Percentiles rank a stretch among this genome's conserved stretches.
These are phyloP conservation scores for Leishmania arabica DNA, from an alignment of 208 protist genomes.

Conservation along the genomic window DNA sequence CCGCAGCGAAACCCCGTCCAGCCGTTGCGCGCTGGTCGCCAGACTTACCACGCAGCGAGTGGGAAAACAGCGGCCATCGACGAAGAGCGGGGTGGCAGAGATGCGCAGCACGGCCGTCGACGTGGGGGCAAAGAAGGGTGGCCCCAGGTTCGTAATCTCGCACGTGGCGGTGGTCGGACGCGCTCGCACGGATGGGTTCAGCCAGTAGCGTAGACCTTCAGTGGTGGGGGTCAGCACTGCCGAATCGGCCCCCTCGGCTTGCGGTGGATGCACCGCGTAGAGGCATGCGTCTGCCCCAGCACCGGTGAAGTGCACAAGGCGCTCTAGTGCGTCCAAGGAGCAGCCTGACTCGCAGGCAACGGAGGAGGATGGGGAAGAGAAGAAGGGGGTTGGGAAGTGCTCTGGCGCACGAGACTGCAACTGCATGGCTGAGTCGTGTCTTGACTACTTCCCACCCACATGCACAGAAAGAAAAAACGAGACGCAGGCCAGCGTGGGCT, in stretches of 20 bases:
- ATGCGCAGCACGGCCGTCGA: constrained; percentile 42
- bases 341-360: constrained; percentile 1
- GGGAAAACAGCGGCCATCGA: constrained; percentile 47
- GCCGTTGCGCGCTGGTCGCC: constrained; percentile 44
- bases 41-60: constrained; percentile 58
- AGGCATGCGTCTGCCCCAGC: constrained; percentile 32
- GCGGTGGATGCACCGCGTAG: constrained; percentile 2
- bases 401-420: neutral
- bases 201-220: constrained; percentile 34
- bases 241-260: neutral
- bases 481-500: neutral
- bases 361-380: neutral
- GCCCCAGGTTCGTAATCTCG: constrained; percentile 43
- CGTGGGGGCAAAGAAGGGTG: constrained; percentile 31
- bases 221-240: neutral
- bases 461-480: constrained; percentile 2
- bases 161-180: constrained; percentile 52
- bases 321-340: constrained; percentile 37
- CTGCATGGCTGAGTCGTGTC: neutral
- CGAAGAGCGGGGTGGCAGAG: constrained; percentile 32
- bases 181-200: constrained; percentile 41
- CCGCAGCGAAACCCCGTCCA: constrained; percentile 46
- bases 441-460: neutral
- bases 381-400: neutral
- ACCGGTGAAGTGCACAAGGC: constrained; percentile 34